These are phyloP conservation scores for Acanthamoeba lenticulata DNA, from an alignment of 208 protist genomes.

Conservation along the genomic window DNA sequence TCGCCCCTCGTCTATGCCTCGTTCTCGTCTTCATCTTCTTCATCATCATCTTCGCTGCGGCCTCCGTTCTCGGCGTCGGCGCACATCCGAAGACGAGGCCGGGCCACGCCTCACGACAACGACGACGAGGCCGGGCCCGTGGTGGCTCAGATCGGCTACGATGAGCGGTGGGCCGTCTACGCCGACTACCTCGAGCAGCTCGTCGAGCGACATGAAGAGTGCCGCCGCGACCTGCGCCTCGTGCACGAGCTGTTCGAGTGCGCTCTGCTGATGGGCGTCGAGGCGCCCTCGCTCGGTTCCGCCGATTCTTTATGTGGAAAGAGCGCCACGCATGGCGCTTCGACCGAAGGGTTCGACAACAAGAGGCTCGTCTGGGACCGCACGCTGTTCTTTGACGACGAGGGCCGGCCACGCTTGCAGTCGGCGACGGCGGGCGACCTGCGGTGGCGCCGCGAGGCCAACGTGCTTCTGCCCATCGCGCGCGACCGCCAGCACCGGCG, in stretches of 20 bases:
- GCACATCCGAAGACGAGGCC: neutral
- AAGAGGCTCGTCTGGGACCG: neutral
- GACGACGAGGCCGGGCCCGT: neutral
- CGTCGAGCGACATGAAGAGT: neutral
- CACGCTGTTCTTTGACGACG: neutral
- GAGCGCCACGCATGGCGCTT: neutral
- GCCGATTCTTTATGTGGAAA: too few species aligned
- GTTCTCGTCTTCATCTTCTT: neutral
- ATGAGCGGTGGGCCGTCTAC: neutral
- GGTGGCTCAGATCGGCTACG: neutral
- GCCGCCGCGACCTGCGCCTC: neutral
- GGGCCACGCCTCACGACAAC: neutral
- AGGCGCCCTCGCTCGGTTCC: neutral
- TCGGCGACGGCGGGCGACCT: neutral
- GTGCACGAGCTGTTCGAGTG: conserved; percentile 33
- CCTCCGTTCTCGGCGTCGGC: neutral
- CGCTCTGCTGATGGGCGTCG: neutral
- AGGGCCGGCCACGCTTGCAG: neutral
- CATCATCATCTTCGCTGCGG: neutral
- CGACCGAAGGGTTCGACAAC: neutral
- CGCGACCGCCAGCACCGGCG: neutral
- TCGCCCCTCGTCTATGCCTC: neutral
- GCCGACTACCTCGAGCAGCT: neutral
- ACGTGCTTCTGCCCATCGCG: neutral
- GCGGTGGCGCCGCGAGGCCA: neutral